Percentiles rank a stretch among this genome's conserved stretches.
Evolutionary conservation across 257 asterid species (phyloP).

Genomic region (Anisodus acutangulus): DNA sequence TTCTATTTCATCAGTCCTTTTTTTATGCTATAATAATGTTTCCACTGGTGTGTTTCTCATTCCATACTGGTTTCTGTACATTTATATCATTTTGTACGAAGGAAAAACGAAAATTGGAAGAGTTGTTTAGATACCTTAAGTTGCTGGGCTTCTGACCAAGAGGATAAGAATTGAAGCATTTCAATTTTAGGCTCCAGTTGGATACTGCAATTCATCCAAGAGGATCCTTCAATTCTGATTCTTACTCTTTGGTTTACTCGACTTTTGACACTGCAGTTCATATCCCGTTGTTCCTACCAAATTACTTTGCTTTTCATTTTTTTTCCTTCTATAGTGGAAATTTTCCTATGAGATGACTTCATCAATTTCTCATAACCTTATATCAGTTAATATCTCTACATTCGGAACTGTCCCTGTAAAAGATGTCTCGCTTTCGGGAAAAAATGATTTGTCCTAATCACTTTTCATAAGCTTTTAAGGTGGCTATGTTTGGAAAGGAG

Average conservation of each 20-base stretch:
- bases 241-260: background rate
- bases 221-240: conserved; percentile 14
- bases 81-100: background rate
- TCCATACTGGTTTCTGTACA: background rate
- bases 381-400: background rate
- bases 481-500: background rate
- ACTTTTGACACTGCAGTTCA: background rate
- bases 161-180: conserved; percentile 6
- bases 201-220: conserved; percentile 16
- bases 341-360: conserved; percentile 9
- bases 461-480: background rate
- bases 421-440: background rate
- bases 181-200: background rate
- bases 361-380: background rate
- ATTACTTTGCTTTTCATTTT: background rate
- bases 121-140: background rate
- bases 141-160: background rate
- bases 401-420: background rate
- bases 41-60: background rate
- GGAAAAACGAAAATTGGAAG: background rate
- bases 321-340: background rate
- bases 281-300: background rate
- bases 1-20: background rate
- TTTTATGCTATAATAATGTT: background rate
- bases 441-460: background rate